phyloP scores from a whole-genome alignment of 495 filamentous ascomycete genomes.

The Corynascus novoguineensis region DNA sequence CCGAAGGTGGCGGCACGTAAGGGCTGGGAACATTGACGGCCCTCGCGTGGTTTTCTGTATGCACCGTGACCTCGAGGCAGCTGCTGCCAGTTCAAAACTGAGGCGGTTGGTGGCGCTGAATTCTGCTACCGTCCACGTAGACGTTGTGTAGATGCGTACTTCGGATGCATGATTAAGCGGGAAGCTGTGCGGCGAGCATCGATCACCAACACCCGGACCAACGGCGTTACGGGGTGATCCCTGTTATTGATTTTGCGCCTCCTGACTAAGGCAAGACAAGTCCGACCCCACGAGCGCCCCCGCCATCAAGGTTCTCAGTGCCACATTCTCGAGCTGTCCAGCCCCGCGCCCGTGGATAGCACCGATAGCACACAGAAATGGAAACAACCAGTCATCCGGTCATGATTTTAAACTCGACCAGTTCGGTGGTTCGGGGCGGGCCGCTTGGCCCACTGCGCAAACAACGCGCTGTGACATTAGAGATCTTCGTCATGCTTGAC shows the following conservation, averaged over 20 bases:
- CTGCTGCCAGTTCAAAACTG: too few species aligned
- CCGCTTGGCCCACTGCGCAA: not conserved
- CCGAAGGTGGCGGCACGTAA: not conserved
- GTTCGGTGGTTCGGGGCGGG: not conserved
- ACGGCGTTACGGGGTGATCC: too few species aligned
- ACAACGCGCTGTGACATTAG: not conserved
- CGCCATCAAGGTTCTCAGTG: conserved; percentile 11
- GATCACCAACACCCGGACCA: not conserved
- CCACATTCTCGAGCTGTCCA: not conserved
- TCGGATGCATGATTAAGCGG: too few species aligned
- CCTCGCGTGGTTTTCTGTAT: not conserved
- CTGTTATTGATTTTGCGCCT: not conserved
- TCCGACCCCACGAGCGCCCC: not conserved
- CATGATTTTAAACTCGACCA: not conserved
- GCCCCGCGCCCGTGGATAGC: too few species aligned
- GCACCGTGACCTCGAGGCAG: too few species aligned
- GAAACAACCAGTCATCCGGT: not conserved
- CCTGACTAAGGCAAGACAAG: not conserved
- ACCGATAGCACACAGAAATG: not conserved
- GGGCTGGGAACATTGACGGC: not conserved
- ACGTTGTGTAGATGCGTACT: too few species aligned
- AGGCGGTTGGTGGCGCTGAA: too few species aligned
- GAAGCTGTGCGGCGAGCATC: not conserved
- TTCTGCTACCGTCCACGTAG: too few species aligned
- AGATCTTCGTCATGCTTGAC: too few species aligned